Evolutionary conservation across 768 basidiomycete genomes (phyloP).

Genomic region (Xanthoconium purpureum): DNA sequence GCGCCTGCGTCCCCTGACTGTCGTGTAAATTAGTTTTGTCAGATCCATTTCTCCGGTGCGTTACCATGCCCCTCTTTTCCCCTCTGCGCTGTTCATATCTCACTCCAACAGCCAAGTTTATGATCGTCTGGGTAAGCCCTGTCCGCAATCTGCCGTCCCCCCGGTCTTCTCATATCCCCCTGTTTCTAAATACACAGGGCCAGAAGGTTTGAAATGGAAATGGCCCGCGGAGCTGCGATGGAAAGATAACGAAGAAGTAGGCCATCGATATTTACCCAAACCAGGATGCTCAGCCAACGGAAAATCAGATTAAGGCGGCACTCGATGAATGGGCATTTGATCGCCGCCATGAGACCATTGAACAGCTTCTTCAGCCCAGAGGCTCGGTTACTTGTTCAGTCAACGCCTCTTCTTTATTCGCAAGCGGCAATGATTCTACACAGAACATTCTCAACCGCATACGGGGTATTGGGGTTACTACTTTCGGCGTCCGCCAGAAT

Average conservation of each 20-base stretch:
- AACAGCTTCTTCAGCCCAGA: constrained; percentile 42
- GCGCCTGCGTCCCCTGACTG: constrained; percentile 11
- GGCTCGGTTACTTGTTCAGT: constrained; percentile 45
- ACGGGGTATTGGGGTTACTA: constrained; percentile 34
- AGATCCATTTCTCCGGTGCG: constrained; percentile 67
- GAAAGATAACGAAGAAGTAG: constrained; percentile 49
- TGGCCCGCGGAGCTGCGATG: constrained; percentile 46
- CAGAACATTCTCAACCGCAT: constrained; percentile 33
- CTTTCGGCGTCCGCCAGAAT: constrained; percentile 41
- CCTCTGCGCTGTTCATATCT: constrained; percentile 6
- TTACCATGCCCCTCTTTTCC: constrained; percentile 4
- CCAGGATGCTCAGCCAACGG: constrained; percentile 21
- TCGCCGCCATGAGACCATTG: constrained; percentile 36
- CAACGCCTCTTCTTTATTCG: constrained; percentile 49
- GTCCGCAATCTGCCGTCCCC: constrained; percentile 5
- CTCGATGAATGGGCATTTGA: constrained; percentile 41
- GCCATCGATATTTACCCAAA: constrained; percentile 18
- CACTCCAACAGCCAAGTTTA: constrained; percentile 58
- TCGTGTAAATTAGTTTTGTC: constrained; percentile 51
- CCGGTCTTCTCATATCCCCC: constrained; percentile 5
- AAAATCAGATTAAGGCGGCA: constrained; percentile 45
- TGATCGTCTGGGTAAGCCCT: constrained; percentile 59
- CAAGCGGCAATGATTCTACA: constrained; percentile 30
- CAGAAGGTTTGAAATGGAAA: constrained; percentile 38
- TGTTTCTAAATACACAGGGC: constrained; percentile 24